Evolutionary conservation across 129 eudicot species (phyloP).

Genomic region (Chrysanthemum makinoi): DNA sequence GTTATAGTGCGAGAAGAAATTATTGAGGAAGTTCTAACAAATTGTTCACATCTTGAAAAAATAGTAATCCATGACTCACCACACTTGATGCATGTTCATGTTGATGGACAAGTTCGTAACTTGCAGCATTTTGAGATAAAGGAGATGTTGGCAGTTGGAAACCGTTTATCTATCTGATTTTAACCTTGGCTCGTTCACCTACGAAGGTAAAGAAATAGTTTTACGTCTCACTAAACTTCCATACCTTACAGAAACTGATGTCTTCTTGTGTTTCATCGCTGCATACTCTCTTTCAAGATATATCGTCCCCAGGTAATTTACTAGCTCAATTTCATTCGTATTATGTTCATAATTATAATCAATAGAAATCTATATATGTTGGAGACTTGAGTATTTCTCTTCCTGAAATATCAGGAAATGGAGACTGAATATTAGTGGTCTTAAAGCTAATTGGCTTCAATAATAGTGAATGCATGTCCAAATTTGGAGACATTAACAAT

Average conservation of each 20-base stretch:
- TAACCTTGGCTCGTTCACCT: constrained; percentile 36
- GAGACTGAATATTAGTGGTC: constrained; percentile 32
- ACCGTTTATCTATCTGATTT: constrained; percentile 23
- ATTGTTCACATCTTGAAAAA: constrained; percentile 24
- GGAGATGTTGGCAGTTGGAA: constrained; percentile 22
- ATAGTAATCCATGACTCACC: constrained; percentile 28
- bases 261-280: constrained; percentile 32
- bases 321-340: background rate
- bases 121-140: constrained; percentile 36
- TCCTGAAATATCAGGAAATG: constrained; percentile 35
- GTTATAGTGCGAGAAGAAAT: constrained; percentile 2
- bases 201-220: constrained; percentile 29
- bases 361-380: background rate
- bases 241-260: constrained; percentile 31
- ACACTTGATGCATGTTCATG: constrained; percentile 27
- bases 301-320: constrained; percentile 32
- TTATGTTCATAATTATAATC: constrained; percentile 16
- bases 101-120: constrained; percentile 22
- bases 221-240: constrained; percentile 33
- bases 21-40: constrained; percentile 21
- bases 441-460: constrained; percentile 33
- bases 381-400: constrained; percentile 6
- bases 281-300: constrained; percentile 37
- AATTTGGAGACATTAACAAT: constrained; percentile 33
- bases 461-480: constrained; percentile 32